Evolutionary conservation across 805 yeast genomes (phyloP).

Genomic region (Candida chilensis): DNA sequence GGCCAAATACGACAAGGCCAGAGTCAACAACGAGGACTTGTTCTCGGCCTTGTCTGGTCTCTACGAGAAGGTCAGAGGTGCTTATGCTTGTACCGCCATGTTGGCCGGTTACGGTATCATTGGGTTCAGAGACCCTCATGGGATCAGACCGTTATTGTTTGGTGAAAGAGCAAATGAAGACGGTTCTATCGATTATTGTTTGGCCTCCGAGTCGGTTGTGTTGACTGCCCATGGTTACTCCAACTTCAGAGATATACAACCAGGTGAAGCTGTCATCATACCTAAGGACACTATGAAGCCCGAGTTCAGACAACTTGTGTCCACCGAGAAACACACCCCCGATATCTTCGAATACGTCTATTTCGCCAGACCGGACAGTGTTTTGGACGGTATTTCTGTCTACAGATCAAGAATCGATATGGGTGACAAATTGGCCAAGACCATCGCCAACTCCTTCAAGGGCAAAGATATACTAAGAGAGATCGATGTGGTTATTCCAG

Average conservation of each 20-base stretch:
- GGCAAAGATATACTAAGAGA: constrained; percentile 39
- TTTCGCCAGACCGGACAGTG: constrained; percentile 96
- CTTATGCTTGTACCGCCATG: constrained; percentile 94
- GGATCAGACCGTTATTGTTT: constrained; percentile 82
- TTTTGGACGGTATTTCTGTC: constrained; percentile 93
- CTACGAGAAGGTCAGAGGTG: constrained; percentile 78
- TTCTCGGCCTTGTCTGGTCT: constrained; percentile 83
- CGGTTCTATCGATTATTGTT: constrained; percentile 80
- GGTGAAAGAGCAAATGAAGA: constrained; percentile 72
- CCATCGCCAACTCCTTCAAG: constrained; percentile 38
- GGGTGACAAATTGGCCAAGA: constrained; percentile 85
- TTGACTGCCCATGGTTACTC: constrained; percentile 84
- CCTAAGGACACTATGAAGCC: constrained; percentile 70
- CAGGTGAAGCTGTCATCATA: constrained; percentile 95
- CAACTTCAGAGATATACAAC: constrained; percentile 72
- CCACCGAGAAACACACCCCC: constrained; percentile 74
- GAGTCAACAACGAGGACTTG: constrained; percentile 87
- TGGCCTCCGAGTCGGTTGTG: constrained; percentile 93
- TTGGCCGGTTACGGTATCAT: constrained; percentile 92
- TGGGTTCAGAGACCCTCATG: constrained; percentile 96
- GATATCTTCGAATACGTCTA: constrained; percentile 96
- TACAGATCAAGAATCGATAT: constrained; percentile 86
- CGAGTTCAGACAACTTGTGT: constrained; percentile 80
- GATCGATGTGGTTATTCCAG: constrained; percentile 94
- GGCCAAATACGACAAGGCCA: constrained; percentile 83